Evolutionary conservation across 2,329 filamentous ascomycete genomes (phyloP).

Genomic region (Pseudocercospora pini-densiflorae): DNA sequence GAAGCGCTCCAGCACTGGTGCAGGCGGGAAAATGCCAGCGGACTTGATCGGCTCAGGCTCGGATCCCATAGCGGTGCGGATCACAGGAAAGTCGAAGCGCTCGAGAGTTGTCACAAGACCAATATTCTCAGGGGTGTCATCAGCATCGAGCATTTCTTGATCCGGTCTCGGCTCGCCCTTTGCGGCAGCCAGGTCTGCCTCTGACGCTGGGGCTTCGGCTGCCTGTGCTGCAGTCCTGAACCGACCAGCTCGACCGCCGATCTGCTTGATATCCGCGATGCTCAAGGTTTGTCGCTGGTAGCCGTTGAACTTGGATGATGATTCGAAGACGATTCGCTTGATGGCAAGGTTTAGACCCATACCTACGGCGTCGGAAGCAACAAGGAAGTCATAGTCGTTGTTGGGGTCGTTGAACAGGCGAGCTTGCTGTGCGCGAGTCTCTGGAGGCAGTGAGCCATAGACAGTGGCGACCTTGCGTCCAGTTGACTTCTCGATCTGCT

Average conservation of each 20-base stretch:
- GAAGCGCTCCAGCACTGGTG: slow-evolving; percentile 73
- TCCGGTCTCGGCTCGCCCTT: slow-evolving; percentile 30
- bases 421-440: slow-evolving; percentile 90
- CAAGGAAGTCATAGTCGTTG: slow-evolving; percentile 93
- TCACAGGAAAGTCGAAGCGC: slow-evolving; percentile 64
- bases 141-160: not conserved
- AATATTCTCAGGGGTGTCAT: slow-evolving; percentile 21
- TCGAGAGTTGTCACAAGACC: slow-evolving; percentile 84
- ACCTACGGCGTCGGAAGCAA: slow-evolving; percentile 93
- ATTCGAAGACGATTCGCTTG: slow-evolving; percentile 87
- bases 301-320: slow-evolving; percentile 73
- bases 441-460: slow-evolving; percentile 88
- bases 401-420: slow-evolving; percentile 91
- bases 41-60: slow-evolving; percentile 69
- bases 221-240: slow-evolving; percentile 72
- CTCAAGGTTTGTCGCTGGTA: slow-evolving; percentile 61
- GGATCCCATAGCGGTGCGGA: slow-evolving; percentile 66
- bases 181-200: slow-evolving; percentile 31
- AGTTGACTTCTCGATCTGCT: slow-evolving; percentile 74
- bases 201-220: slow-evolving; percentile 34
- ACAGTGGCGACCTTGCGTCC: slow-evolving; percentile 86
- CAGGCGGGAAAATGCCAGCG: slow-evolving; percentile 77
- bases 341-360: slow-evolving; percentile 95
- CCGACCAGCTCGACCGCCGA: slow-evolving; percentile 87
- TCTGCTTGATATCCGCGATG: slow-evolving; percentile 87